phyloP scores from a whole-genome alignment of 2,329 filamentous ascomycete species.

The Aspergillus costaricaensis region DNA sequence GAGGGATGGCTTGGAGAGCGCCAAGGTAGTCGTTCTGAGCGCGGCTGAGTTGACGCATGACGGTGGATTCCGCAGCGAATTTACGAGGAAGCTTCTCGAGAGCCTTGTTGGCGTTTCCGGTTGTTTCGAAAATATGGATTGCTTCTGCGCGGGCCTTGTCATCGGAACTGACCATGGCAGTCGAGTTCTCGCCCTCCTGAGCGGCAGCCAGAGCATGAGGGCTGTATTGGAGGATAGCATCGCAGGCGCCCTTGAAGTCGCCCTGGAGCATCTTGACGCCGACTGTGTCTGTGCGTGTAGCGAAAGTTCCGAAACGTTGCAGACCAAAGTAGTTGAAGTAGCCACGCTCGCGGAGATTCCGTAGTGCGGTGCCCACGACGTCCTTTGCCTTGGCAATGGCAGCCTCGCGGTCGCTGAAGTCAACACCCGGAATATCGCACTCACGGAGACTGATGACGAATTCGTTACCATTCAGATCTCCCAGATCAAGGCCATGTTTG shows the following conservation, averaged over 20 bases:
- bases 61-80: conserved; percentile 75
- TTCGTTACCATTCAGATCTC: conserved; percentile 84
- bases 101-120: conserved; percentile 61
- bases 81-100: conserved; percentile 72
- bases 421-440: conserved; percentile 62
- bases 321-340: conserved; percentile 98
- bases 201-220: conserved; percentile 61
- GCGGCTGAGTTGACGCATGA: conserved; percentile 72
- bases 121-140: conserved; percentile 71
- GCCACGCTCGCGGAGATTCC: conserved; percentile 69
- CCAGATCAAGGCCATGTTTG: conserved; percentile 71
- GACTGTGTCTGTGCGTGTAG: conserved; percentile 79
- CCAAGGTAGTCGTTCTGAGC: conserved; percentile 72
- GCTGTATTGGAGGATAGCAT: conserved; percentile 74
- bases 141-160: conserved; percentile 78
- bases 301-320: conserved; percentile 92
- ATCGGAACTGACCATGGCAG: conserved; percentile 65
- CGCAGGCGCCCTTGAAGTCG: conserved; percentile 77
- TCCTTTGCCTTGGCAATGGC: conserved; percentile 45
- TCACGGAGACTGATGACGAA: conserved; percentile 91
- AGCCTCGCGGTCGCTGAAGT: conserved; percentile 49
- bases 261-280: conserved; percentile 81
- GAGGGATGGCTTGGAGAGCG: conserved; percentile 75
- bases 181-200: conserved; percentile 46
- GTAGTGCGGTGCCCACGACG: conserved; percentile 59